These are phyloP conservation scores for Nymphaea thermarum DNA, from an alignment of 164 flowering plant genomes.

Conservation along the genomic window DNA sequence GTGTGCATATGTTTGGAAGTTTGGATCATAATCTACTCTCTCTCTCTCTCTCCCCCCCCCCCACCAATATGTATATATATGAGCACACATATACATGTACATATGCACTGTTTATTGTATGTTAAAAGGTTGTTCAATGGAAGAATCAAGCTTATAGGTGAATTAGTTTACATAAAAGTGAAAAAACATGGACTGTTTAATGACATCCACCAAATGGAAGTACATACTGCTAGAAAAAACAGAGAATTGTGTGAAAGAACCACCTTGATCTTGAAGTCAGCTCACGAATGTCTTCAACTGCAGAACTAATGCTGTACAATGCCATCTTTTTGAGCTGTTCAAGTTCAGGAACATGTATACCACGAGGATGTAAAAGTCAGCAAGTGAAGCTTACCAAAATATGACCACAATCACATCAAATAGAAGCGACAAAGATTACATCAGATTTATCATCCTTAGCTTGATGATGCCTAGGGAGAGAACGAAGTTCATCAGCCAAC, in stretches of 20 bases:
- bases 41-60: too few species aligned
- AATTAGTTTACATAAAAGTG: too few species aligned
- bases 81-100: too few species aligned
- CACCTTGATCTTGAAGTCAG: slow-evolving; percentile 30
- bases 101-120: too few species aligned
- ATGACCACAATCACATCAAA: neutral
- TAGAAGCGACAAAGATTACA: slow-evolving; percentile 18
- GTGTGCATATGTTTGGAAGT: too few species aligned
- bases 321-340: slow-evolving; percentile 38
- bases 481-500: slow-evolving; percentile 37
- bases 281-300: slow-evolving; percentile 25
- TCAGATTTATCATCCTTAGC: slow-evolving; percentile 40
- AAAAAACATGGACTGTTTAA: too few species aligned
- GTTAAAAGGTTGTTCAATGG: too few species aligned
- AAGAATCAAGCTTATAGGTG: too few species aligned
- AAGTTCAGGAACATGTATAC: neutral
- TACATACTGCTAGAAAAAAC: neutral
- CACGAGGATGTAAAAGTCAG: neutral
- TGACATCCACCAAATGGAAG: too few species aligned
- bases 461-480: slow-evolving; percentile 44
- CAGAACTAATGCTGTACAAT: slow-evolving; percentile 21
- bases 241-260: neutral
- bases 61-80: too few species aligned
- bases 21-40: too few species aligned
- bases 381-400: neutral